Percentiles rank a stretch among this genome's conserved stretches.
Conservation (phyloP, 2,329 filamentous ascomycete genomes). For the Phyllosticta citrichinensis region DNA sequence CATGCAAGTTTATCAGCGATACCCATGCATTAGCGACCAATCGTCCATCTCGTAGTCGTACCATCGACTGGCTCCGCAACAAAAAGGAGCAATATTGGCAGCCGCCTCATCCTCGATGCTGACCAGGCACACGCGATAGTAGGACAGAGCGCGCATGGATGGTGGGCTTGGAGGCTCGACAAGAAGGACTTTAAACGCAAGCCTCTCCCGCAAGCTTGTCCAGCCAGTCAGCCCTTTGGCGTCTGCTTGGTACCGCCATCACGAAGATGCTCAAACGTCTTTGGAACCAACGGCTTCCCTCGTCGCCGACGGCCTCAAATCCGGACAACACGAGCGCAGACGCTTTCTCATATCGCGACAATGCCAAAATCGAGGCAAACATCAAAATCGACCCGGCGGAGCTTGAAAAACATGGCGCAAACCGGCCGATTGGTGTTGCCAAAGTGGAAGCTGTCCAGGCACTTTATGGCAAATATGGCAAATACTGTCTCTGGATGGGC, state of each 20-base stretch:
- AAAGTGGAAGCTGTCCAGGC: constrained; percentile 22
- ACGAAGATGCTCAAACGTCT: background rate
- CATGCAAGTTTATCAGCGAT: background rate
- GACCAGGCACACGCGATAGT: background rate
- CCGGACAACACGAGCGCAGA: background rate
- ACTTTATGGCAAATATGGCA: constrained; percentile 21
- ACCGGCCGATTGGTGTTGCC: constrained; percentile 14
- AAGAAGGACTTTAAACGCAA: background rate
- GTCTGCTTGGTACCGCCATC: background rate
- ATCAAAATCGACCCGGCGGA: background rate
- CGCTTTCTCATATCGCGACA: background rate
- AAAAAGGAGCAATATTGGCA: background rate
- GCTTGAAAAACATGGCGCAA: constrained; percentile 9
- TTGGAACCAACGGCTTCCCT: background rate
- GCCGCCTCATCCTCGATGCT: background rate
- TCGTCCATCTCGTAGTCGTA: background rate
- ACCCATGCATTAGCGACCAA: background rate
- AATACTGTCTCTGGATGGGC: constrained; percentile 13
- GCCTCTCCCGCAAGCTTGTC: background rate
- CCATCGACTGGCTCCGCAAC: background rate
- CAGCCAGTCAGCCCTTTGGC: background rate
- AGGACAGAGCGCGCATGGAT: background rate
- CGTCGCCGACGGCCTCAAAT: background rate
- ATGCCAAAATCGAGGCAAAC: background rate
- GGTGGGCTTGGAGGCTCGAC: background rate